phyloP scores from a whole-genome alignment of 2,329 filamentous ascomycete species.

The Phoma sp. region DNA sequence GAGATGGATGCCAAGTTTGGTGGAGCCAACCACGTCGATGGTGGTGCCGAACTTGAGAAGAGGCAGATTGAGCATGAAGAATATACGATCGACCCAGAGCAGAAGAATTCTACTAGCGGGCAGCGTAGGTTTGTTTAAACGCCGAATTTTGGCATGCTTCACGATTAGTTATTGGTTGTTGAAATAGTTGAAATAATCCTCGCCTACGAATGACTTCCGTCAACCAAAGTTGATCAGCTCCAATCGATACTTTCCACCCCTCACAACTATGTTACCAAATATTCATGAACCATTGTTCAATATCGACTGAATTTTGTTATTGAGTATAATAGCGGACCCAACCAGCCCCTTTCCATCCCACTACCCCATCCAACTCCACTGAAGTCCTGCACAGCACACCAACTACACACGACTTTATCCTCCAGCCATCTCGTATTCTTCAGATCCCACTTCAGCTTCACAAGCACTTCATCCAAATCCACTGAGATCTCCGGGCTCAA shows the following conservation, averaged over 20 bases:
- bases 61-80: conserved; percentile 43
- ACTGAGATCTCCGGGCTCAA: no score
- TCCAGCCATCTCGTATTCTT: no score
- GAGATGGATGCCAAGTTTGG: conserved; percentile 66
- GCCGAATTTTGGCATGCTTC: no score
- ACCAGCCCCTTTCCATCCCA: no score
- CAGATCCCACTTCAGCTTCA: no score
- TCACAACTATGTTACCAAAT: not conserved
- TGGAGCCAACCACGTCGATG: conserved; percentile 63
- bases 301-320: not conserved
- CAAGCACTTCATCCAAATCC: no score
- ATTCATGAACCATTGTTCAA: not conserved
- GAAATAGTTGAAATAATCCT: not conserved
- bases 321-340: not conserved
- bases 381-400: no score
- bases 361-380: no score
- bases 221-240: not conserved
- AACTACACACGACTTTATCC: no score
- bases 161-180: not conserved
- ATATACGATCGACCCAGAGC: conserved; percentile 27
- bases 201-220: no score
- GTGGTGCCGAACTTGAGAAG: conserved; percentile 59
- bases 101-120: conserved; percentile 27
- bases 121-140: conserved; percentile 19
- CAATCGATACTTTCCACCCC: not conserved